Percentiles rank a stretch among this genome's conserved stretches.
Conservation (phyloP, 2,329 filamentous ascomycete species). For the Ploettnerulaceae sp. region DNA sequence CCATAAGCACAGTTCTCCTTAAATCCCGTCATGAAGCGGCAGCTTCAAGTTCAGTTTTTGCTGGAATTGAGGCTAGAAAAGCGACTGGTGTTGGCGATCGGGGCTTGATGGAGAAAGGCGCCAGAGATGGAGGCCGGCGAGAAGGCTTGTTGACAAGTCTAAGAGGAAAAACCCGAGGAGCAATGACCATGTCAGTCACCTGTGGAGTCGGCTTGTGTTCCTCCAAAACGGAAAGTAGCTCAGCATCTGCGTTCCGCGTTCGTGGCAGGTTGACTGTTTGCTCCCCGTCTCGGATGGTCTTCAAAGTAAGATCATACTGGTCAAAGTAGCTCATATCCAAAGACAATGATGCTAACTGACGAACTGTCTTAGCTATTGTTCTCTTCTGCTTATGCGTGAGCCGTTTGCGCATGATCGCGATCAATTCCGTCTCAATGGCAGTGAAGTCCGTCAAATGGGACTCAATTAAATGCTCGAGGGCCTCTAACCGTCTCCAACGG, state of each 20-base stretch:
- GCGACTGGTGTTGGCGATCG: background rate
- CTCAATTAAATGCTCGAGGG: background rate
- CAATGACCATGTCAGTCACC: too few relatives aligned
- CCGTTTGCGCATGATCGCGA: background rate
- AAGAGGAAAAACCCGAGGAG: too few relatives aligned
- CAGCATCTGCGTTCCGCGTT: too few relatives aligned
- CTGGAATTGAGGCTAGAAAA: background rate
- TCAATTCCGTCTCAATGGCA: background rate
- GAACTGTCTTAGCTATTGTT: background rate
- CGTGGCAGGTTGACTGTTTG: background rate
- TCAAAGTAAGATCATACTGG: background rate
- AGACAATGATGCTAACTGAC: background rate
- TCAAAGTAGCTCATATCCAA: background rate
- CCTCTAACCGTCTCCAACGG: slow-evolving; percentile 1
- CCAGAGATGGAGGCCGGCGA: too few relatives aligned
- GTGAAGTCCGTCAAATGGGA: background rate
- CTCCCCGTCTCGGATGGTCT: background rate
- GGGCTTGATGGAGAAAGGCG: background rate
- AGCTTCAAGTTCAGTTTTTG: background rate
- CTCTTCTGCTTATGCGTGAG: background rate
- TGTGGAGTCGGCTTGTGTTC: too few relatives aligned
- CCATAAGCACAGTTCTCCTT: background rate
- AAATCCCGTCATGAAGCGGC: background rate
- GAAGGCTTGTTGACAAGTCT: too few relatives aligned
- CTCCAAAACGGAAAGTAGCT: too few relatives aligned